Conservation (phyloP, 2,329 filamentous ascomycete genomes). For the Ceratocystis alfenasii region DNA sequence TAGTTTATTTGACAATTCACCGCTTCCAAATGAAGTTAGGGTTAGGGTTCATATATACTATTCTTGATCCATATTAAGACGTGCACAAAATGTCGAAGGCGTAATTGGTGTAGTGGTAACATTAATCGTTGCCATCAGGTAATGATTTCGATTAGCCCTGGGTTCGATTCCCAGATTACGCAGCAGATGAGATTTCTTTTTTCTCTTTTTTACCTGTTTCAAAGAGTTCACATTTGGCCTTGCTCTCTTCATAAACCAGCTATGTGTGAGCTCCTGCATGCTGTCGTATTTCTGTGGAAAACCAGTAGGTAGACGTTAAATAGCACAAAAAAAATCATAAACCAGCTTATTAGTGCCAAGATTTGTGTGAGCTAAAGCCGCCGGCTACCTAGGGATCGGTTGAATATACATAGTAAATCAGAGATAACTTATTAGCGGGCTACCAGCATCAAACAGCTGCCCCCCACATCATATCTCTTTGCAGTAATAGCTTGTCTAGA, state of each 20-base stretch:
- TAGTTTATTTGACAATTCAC: neutral
- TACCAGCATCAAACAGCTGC: no score
- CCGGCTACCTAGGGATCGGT: neutral
- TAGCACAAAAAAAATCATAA: neutral
- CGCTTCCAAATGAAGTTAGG: neutral
- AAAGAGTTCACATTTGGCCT: neutral
- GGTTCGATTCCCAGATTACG: constrained; percentile 18
- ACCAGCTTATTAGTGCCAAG: neutral
- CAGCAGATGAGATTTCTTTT: neutral
- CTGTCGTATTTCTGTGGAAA: no score
- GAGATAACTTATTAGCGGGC: neutral
- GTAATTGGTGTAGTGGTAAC: constrained; percentile 15
- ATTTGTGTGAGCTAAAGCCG: neutral
- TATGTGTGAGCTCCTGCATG: no score
- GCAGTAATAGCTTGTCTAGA: neutral
- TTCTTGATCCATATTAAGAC: neutral
- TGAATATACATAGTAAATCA: neutral
- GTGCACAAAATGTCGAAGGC: neutral
- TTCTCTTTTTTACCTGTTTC: neutral
- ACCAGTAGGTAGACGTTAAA: no score
- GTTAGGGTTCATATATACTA: neutral
- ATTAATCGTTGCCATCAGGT: constrained; percentile 15
- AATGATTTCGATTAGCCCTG: constrained; percentile 19
- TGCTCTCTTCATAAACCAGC: neutral
- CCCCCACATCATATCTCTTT: neutral